These are phyloP conservation scores for Heterobasidion irregulare DNA, from an alignment of 1,284 basidiomycete species.

Conservation along the genomic window DNA sequence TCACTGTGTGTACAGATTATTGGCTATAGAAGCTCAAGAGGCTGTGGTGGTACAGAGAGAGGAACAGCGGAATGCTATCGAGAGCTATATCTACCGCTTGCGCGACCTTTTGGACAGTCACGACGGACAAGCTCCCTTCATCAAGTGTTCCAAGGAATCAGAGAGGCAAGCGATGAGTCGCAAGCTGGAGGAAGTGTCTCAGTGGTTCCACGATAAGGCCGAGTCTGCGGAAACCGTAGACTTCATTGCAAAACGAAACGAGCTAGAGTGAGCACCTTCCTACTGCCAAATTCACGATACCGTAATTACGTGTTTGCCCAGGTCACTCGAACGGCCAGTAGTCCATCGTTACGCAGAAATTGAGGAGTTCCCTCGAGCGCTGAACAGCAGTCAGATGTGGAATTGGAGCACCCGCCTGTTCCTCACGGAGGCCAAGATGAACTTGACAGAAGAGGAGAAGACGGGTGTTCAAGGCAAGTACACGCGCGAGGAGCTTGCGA, in stretches of 20 bases:
- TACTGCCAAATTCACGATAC: neutral
- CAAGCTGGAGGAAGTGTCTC: constrained; percentile 62
- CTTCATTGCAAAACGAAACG: constrained; percentile 65
- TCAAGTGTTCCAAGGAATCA: constrained; percentile 64
- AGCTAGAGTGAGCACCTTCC: constrained; percentile 63
- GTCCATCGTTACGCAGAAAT: constrained; percentile 84
- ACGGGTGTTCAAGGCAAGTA: constrained; percentile 63
- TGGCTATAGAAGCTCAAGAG: constrained; percentile 76
- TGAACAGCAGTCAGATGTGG: constrained; percentile 75
- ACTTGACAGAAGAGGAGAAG: constrained; percentile 53
- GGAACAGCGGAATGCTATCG: constrained; percentile 88
- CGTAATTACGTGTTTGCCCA: constrained; percentile 19
- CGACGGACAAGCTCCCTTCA: constrained; percentile 61
- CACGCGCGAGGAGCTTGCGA: constrained; percentile 75
- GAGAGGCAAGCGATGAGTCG: constrained; percentile 65
- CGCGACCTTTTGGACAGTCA: constrained; percentile 73
- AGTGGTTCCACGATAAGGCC: constrained; percentile 84
- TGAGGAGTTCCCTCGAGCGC: constrained; percentile 63
- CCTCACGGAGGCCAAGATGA: constrained; percentile 69
- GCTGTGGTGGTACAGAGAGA: constrained; percentile 71
- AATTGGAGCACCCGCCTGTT: constrained; percentile 78
- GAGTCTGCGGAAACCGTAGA: constrained; percentile 75
- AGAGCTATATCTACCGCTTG: constrained; percentile 87
- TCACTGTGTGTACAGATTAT: constrained; percentile 44
- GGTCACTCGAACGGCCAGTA: constrained; percentile 75